Evolutionary conservation across 176 grass and related monocot species (phyloP), one percentile per base, ranked within the genome.

Genomic region (Musa schizocarpa): DNA sequence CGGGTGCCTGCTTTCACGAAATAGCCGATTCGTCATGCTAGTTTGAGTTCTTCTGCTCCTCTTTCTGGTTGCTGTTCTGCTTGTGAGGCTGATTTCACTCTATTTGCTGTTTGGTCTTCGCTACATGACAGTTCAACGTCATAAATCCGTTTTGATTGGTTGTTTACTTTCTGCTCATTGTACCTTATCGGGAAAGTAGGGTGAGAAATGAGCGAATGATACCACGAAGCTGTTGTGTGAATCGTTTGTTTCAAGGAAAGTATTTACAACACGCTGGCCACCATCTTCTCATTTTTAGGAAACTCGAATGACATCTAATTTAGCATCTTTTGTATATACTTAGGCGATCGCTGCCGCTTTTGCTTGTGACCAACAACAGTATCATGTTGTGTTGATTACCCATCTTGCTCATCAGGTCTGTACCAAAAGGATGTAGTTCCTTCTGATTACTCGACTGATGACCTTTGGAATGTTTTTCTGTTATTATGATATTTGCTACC

Each of bases 381-480:
- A 93, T 53, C 48, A 72, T 27, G 90, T 97, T 63, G 80, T 52
- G 76, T 93, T 97, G 61, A 85, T 92, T 23, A 87, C 93, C 34
- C 93, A 97, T 83, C 90, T 79, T 54, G 85, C 87, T 74, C 90
- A 97, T 76, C 81, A 72, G 89, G 93, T 90, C 74, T 58, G 67
- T 27, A 63, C 20, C 79, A n/a, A 4, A 63, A 22, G 9, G 20
- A 11, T 56, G 52, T 54, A 21, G 23, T 23, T 80, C 68, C 53
- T 75, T 11, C 74, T 22, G 62, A 54, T 79, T 81, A 59, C 57
- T 50, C 8, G 54, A 80, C 20, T 65, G 34, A 13, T 50, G 43
- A 13, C 43, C 20, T 13, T 8, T 5, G 13, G 14, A 48, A 48
- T 26, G 27, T 19, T n/a, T 78, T 54, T 78, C 3, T 26, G 16